Conservation (phyloP, 441 rosid species). For the Rhodomyrtus psidioides region DNA sequence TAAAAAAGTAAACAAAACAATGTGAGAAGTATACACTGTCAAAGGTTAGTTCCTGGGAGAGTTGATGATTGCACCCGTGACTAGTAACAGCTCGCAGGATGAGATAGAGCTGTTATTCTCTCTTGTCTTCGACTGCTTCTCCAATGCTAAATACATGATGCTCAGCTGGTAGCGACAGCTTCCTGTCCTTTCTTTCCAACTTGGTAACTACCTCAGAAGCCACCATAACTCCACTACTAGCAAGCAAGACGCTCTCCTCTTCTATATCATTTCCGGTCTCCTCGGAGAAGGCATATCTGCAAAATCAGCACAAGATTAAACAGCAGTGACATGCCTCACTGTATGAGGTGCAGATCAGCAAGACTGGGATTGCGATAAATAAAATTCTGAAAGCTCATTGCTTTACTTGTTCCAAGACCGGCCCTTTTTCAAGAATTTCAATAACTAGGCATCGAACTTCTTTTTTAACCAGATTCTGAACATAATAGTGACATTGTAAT, state of each 20-base stretch:
- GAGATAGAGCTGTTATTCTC: conserved; percentile 6
- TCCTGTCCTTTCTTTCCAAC: conserved; percentile 30
- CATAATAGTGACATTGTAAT: neutral
- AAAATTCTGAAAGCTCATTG: neutral
- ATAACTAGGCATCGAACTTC: neutral
- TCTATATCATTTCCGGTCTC: conserved; percentile 27
- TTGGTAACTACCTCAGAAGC: conserved; percentile 13
- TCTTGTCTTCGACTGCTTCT: conserved; percentile 29
- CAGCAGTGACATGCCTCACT: neutral
- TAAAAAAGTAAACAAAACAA: neutral
- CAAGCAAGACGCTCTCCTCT: conserved; percentile 22
- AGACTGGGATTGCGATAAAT: neutral
- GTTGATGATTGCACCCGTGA: neutral
- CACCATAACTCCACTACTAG: conserved; percentile 13
- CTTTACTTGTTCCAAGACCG: neutral
- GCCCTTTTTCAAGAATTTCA: neutral
- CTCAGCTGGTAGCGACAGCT: conserved; percentile 6
- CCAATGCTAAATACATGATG: conserved; percentile 19
- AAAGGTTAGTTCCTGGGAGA: neutral
- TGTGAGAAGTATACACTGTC: neutral
- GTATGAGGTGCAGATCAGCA: neutral
- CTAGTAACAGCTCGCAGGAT: neutral
- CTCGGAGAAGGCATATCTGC: conserved; percentile 27
- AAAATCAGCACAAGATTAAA: neutral
- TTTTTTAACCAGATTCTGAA: neutral